Evolutionary conservation across 306 rosid species (phyloP), one percentile per base, ranked within the genome.

Genomic region (Dryas alaskensis): DNA sequence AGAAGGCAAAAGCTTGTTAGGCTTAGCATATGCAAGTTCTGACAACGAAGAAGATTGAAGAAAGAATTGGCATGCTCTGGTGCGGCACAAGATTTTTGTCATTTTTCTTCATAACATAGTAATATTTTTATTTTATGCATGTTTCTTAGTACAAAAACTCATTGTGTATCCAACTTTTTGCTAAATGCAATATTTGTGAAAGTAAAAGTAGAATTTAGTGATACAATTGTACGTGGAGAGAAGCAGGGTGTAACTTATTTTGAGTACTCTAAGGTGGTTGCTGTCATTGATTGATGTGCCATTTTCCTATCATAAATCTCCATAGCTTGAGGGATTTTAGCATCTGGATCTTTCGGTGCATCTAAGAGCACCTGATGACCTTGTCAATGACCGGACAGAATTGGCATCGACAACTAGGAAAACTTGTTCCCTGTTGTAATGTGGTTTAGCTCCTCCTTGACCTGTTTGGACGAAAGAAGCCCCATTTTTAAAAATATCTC

Each of bases 11-110:
- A 84, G 98, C 69, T 83, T 91, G 73, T 83, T 93, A 45, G 97
- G 98, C 45, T 75, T 93, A 77, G 89, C 92, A 50, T 93, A 93
- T 77, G 86, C 88, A 75, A 86, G 94, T 78, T 94, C 98, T 39
- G 98, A 91, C 11, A 46, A 53, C 37, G 98, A 93, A 53, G 92
- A 86, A 19, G 96, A 91, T 53, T 89, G 86, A 89, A 73, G 53
- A 65, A 59, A 19, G 46, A 71, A 73, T 45, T 14, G 58, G 55
- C 73, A 59, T 50, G 16, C 39, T 39, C 39, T 42, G 6, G 14
- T 47, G 46, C 9, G 7, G 49, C 50, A 62, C 13, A 71, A 37
- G 25, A 8, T 14, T 55, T 58, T 22, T 13, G 64, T 78, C 63
- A 46, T 25, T 72, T 58, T 76, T 61, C 58, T 65, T 73, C 42